Evolutionary conservation across 805 yeast genomes (phyloP).

Genomic region (Wickerhamiella parazyma): DNA sequence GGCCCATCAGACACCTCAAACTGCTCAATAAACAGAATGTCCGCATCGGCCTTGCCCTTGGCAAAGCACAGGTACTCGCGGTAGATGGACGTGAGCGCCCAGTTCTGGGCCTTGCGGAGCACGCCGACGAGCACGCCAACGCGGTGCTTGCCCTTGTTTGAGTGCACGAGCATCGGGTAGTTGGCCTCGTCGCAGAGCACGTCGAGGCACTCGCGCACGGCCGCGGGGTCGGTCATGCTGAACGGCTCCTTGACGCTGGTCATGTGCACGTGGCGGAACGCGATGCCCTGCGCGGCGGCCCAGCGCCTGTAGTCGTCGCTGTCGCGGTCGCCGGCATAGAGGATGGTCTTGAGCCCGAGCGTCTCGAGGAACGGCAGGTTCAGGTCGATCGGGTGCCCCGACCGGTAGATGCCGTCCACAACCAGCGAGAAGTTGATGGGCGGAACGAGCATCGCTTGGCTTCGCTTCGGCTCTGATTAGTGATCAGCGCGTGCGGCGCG

Average conservation of each 20-base stretch:
- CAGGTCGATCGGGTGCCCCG: constrained; percentile 86
- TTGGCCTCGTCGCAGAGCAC: constrained; percentile 35
- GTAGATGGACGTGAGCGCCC: constrained; percentile 86
- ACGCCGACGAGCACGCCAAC: constrained; percentile 90
- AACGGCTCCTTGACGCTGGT: constrained; percentile 66
- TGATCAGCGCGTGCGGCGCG: no score
- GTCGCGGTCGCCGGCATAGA: constrained; percentile 48
- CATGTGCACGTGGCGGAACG: constrained; percentile 48
- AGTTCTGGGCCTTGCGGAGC: constrained; percentile 78
- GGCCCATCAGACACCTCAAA: constrained; percentile 34
- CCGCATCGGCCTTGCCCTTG: constrained; percentile 85
- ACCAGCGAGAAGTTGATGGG: constrained; percentile 86
- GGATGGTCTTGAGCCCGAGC: constrained; percentile 60
- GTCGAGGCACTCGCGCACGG: constrained; percentile 33
- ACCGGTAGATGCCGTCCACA: constrained; percentile 73
- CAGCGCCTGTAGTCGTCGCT: constrained; percentile 55
- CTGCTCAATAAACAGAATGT: constrained; percentile 64
- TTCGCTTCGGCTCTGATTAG: no score
- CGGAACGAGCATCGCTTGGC: constrained; percentile 41
- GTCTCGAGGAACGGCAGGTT: constrained; percentile 69
- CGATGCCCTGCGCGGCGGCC: constrained; percentile 41
- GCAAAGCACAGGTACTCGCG: constrained; percentile 91
- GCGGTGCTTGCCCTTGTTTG: constrained; percentile 95
- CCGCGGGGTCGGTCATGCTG: constrained; percentile 41
- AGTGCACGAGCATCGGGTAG: constrained; percentile 80